These are phyloP conservation scores for Penicillium chermesinum DNA, from an alignment of 495 filamentous ascomycete species.

Conservation along the genomic window DNA sequence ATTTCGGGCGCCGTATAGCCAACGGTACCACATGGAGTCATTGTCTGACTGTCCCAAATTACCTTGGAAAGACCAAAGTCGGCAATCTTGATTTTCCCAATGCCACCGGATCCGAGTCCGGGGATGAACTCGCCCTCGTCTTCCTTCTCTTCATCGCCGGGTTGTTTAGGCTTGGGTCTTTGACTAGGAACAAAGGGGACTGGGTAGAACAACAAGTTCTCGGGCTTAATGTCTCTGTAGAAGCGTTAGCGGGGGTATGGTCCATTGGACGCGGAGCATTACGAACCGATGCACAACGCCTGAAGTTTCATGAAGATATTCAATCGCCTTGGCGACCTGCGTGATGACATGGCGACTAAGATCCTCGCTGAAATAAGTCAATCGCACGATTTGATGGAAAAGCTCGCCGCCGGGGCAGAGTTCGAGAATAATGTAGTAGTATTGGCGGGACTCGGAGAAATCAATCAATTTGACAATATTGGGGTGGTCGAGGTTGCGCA, in stretches of 20 bases:
- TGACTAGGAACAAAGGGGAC: constrained; percentile 75
- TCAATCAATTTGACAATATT: constrained; percentile 91
- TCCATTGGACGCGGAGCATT: constrained; percentile 7
- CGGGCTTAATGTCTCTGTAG: constrained; percentile 92
- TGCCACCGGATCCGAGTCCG: constrained; percentile 83
- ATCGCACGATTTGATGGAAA: constrained; percentile 96
- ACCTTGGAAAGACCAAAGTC: constrained; percentile 97
- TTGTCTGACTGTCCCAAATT: constrained; percentile 97
- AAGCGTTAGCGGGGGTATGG: constrained; percentile 21
- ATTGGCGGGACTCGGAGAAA: constrained; percentile 89
- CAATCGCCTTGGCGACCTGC: constrained; percentile 88
- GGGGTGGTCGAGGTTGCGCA: constrained; percentile 92
- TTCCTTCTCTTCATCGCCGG: constrained; percentile 94
- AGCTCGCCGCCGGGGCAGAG: constrained; percentile 93
- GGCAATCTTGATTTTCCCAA: constrained; percentile 92
- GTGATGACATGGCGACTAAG: constrained; percentile 89
- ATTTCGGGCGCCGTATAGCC: constrained; percentile 99
- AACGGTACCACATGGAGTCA: constrained; percentile 97
- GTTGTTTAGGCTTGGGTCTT: constrained; percentile 66
- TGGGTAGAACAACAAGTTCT: constrained; percentile 92
- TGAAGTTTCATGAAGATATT: constrained; percentile 90
- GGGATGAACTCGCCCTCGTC: constrained; percentile 92
- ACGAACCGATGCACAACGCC: constrained; percentile 95
- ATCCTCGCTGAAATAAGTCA: constrained; percentile 98
- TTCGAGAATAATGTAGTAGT: constrained; percentile 96